Conservation (phyloP, 768 basidiomycete genomes). For the Termitomyces titanicus region DNA sequence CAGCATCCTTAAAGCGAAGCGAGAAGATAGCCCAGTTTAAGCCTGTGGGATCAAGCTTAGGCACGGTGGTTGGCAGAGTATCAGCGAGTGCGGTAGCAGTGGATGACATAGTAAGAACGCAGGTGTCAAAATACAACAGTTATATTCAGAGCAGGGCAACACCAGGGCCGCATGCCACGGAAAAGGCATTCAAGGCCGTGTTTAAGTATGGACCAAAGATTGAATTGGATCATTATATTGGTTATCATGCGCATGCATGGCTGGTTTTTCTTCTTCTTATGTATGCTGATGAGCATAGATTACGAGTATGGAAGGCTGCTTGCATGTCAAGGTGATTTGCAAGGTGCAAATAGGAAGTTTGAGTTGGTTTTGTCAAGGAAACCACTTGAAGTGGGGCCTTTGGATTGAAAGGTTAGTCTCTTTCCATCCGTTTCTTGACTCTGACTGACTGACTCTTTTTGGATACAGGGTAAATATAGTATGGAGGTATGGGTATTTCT, state of each 20-base stretch:
- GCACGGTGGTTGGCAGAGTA: no score
- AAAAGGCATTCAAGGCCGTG: conserved; percentile 60
- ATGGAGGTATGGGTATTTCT: conserved; percentile 65
- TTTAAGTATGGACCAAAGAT: conserved; percentile 69
- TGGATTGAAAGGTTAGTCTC: conserved; percentile 45
- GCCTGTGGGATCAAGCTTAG: no score
- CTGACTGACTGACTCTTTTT: not conserved
- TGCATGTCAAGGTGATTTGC: conserved; percentile 60
- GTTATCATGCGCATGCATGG: conserved; percentile 81
- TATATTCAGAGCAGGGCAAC: no score
- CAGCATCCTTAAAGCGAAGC: no score
- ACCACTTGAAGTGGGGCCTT: conserved; percentile 60
- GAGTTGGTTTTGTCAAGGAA: conserved; percentile 34
- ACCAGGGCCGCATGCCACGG: conserved; percentile 43
- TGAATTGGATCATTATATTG: conserved; percentile 83
- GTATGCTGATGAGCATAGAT: conserved; percentile 40
- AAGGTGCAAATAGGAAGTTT: conserved; percentile 40
- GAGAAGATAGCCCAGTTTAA: no score
- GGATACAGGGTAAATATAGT: conserved; percentile 67
- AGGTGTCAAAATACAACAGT: no score
- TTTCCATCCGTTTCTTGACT: not conserved
- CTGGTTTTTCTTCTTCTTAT: not conserved
- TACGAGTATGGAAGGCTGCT: conserved; percentile 84
- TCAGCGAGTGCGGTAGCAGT: no score
- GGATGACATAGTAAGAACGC: no score